Evolutionary conservation across 2,329 filamentous ascomycete species (phyloP).

Genomic region (Botrytis tulipae): DNA sequence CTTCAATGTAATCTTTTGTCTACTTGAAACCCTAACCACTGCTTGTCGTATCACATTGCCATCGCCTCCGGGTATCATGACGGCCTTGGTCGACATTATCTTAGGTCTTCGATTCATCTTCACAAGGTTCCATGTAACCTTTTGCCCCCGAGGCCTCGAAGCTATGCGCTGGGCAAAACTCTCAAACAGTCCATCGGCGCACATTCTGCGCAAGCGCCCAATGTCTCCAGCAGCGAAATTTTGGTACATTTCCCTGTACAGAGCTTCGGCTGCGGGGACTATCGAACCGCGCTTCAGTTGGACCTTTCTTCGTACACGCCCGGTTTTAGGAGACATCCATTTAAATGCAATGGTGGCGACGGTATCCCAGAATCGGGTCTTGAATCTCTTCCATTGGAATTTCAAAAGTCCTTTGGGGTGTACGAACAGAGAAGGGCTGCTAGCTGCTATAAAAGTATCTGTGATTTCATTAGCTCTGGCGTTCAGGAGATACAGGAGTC

Average conservation of each 20-base stretch:
- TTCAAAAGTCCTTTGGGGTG: conserved; percentile 31
- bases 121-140: conserved; percentile 54
- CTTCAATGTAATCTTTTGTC: conserved; percentile 51
- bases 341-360: conserved; percentile 28
- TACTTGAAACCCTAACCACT: conserved; percentile 58
- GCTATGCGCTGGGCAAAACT: conserved; percentile 55
- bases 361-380: conserved; percentile 30
- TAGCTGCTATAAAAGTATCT: conserved; percentile 42
- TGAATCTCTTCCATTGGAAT: conserved; percentile 35
- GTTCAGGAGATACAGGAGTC: not conserved
- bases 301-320: conserved; percentile 31
- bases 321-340: conserved; percentile 24
- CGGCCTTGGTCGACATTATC: conserved; percentile 52
- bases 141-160: conserved; percentile 47
- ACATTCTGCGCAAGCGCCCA: conserved; percentile 50
- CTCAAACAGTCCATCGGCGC: conserved; percentile 51
- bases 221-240: conserved; percentile 60
- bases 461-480: not conserved
- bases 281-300: conserved; percentile 45
- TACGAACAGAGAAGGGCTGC: conserved; percentile 35
- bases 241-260: conserved; percentile 61
- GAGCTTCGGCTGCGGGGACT: conserved; percentile 53
- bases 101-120: conserved; percentile 45
- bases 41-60: conserved; percentile 52
- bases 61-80: conserved; percentile 45